Percentiles rank a stretch among this genome's conserved stretches.
phyloP scores from a whole-genome alignment of 306 rosid species.

The Neltuma alba region DNA sequence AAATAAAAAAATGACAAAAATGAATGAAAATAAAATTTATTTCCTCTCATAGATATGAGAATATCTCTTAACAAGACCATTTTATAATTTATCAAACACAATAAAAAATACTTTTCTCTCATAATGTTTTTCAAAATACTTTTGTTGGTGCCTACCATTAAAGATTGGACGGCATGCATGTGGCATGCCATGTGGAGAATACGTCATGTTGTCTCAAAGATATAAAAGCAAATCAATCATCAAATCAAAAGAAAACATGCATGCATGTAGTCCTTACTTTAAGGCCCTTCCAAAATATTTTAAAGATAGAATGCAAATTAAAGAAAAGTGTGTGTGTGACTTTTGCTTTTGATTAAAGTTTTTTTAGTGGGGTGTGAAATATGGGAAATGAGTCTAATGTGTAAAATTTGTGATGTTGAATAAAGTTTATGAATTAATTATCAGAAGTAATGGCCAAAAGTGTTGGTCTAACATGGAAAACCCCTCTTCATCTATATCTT shows the following conservation, averaged over 20 bases:
- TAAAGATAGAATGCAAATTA: not conserved
- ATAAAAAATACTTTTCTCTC: not conserved
- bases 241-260: not conserved
- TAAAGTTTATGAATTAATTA: not conserved
- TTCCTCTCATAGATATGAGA: not conserved
- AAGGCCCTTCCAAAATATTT: not conserved
- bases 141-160: not conserved
- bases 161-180: not conserved
- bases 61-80: not conserved
- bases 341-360: not conserved
- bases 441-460: no score
- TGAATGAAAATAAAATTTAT: no score
- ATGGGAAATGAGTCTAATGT: not conserved
- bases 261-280: not conserved
- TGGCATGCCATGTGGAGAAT: not conserved
- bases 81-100: not conserved
- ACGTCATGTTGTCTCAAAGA: not conserved
- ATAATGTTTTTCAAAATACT: not conserved
- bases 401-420: not conserved
- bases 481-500: no score
- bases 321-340: not conserved
- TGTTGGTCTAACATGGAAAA: no score
- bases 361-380: not conserved
- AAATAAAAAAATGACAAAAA: no score
- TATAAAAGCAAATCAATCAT: not conserved